Conservation (phyloP, 257 asterid species). For the Nicotiana tabacum region DNA sequence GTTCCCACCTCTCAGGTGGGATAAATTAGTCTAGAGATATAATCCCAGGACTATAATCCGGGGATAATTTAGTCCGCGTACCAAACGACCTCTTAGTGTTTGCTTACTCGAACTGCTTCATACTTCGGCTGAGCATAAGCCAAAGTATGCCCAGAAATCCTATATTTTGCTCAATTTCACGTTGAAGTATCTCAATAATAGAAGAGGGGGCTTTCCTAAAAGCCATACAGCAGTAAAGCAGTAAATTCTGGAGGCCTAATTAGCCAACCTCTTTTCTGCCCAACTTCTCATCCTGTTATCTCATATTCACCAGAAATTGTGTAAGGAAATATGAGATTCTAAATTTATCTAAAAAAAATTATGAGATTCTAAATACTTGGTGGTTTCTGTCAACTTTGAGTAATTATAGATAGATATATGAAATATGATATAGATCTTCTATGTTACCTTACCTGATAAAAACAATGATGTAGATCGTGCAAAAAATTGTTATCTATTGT, state of each 20-base stretch:
- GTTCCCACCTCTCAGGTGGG: too few species aligned
- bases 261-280: background rate
- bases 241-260: background rate
- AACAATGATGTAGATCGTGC: background rate
- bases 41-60: too few species aligned
- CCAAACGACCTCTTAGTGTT: background rate
- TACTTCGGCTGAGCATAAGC: background rate
- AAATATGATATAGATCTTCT: background rate
- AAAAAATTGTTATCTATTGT: background rate
- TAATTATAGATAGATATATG: background rate
- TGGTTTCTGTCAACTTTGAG: background rate
- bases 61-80: too few species aligned
- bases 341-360: background rate
- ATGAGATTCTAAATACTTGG: background rate
- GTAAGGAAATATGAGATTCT: background rate
- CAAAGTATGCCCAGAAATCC: background rate
- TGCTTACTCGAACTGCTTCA: background rate
- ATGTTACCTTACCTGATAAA: too few species aligned
- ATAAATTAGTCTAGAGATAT: too few species aligned
- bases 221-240: background rate
- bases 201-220: background rate
- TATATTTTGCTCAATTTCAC: background rate
- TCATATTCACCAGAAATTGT: background rate
- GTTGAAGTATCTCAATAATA: background rate
- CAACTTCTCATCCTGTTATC: background rate